Conservation (phyloP, 768 basidiomycete genomes). For the Podaxis carcinomalis region DNA sequence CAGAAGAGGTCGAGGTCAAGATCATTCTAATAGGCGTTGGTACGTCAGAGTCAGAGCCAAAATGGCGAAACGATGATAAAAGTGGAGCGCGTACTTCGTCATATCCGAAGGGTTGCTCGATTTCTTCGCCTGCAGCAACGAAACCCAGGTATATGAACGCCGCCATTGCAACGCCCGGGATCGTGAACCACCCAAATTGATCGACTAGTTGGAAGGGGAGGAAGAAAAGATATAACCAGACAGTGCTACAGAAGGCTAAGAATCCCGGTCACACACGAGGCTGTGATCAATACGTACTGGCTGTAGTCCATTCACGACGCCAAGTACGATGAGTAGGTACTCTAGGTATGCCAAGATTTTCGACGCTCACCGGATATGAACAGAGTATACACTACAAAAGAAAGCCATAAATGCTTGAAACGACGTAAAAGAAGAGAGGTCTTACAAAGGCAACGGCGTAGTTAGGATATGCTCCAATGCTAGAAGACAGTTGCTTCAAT, state of each 20-base stretch:
- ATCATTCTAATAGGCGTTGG: slow-evolving; percentile 43
- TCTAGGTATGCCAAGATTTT: not conserved
- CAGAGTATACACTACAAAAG: slow-evolving; percentile 49
- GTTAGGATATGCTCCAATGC: slow-evolving; percentile 59
- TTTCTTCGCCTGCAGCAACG: slow-evolving; percentile 67
- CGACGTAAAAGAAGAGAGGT: slow-evolving; percentile 10
- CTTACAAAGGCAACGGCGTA: slow-evolving; percentile 63
- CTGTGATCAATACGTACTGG: slow-evolving; percentile 24
- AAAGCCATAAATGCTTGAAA: not conserved
- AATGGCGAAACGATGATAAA: not conserved
- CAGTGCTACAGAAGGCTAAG: slow-evolving; percentile 35
- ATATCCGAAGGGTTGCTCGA: slow-evolving; percentile 68
- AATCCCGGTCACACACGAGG: not conserved
- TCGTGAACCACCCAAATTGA: slow-evolving; percentile 59
- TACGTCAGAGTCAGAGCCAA: not conserved
- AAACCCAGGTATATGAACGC: slow-evolving; percentile 76
- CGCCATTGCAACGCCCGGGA: slow-evolving; percentile 62
- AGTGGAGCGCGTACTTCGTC: slow-evolving; percentile 41
- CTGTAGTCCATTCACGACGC: slow-evolving; percentile 13
- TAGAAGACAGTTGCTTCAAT: slow-evolving; percentile 16
- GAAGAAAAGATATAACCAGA: slow-evolving; percentile 74
- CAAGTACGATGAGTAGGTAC: not conserved
- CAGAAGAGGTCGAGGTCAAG: slow-evolving; percentile 66
- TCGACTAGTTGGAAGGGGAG: slow-evolving; percentile 71
- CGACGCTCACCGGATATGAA: slow-evolving; percentile 48